Evolutionary conservation across 2,329 filamentous ascomycete genomes (phyloP).

Genomic region (Metarhizium humberi): DNA sequence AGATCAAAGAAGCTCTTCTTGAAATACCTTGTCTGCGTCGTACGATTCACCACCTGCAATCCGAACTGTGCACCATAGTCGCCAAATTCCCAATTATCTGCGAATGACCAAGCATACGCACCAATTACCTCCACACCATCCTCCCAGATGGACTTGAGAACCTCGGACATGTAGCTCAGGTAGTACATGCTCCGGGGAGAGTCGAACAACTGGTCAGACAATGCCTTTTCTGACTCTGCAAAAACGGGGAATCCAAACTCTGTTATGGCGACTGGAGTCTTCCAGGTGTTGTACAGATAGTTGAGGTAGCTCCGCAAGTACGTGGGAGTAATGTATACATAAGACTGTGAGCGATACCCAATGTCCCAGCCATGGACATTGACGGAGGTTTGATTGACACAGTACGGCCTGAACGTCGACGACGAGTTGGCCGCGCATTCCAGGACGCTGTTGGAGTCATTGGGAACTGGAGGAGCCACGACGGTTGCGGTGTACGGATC

Average conservation of each 20-base stretch:
- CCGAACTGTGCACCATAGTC: constrained; percentile 37
- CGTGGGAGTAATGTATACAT: constrained; percentile 49
- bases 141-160: constrained; percentile 44
- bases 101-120: constrained; percentile 42
- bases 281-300: constrained; percentile 52
- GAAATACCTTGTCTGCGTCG: constrained; percentile 38
- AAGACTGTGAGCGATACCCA: constrained; percentile 44
- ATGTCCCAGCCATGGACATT: constrained; percentile 47
- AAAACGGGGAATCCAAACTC: constrained; percentile 51
- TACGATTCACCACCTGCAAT: constrained; percentile 45
- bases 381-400: constrained; percentile 36
- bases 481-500: constrained; percentile 50
- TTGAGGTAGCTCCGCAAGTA: constrained; percentile 47
- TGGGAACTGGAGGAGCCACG: constrained; percentile 32
- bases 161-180: constrained; percentile 41
- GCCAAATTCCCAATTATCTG: constrained; percentile 49
- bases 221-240: constrained; percentile 30
- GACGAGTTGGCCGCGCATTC: constrained; percentile 37
- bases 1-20: constrained; percentile 52
- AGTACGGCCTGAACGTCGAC: constrained; percentile 39
- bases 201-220: constrained; percentile 44
- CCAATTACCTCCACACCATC: constrained; percentile 46
- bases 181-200: constrained; percentile 45
- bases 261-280: constrained; percentile 34
- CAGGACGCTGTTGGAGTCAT: constrained; percentile 28